A percentile compares a stretch with the other conserved stretches of the same genome.
phyloP scores from a whole-genome alignment of 371 early-diverging fungal species.

The Gilbertella persicaria region DNA sequence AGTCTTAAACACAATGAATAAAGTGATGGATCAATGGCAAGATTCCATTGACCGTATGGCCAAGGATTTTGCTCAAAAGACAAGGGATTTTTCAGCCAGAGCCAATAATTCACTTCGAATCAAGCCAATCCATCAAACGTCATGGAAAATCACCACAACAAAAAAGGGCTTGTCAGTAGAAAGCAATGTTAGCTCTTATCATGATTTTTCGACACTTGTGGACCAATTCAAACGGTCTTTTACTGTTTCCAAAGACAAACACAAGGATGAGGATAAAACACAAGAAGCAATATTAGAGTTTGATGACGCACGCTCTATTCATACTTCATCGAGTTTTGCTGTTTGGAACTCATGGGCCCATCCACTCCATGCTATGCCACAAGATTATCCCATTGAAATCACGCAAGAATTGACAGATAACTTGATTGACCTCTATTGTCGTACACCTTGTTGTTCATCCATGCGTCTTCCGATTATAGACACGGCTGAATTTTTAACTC shows the following conservation, averaged over 20 bases:
- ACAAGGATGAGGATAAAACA: neutral
- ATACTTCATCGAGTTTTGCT: slow-evolving; percentile 21
- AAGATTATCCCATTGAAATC: slow-evolving; percentile 43
- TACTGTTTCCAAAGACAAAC: neutral
- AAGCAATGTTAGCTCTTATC: slow-evolving; percentile 37
- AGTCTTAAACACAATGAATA: slow-evolving; percentile 40
- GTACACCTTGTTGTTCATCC: slow-evolving; percentile 46
- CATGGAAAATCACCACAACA: slow-evolving; percentile 32
- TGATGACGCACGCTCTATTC: slow-evolving; percentile 18
- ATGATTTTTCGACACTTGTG: slow-evolving; percentile 30
- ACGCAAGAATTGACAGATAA: slow-evolving; percentile 41
- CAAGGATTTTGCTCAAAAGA: slow-evolving; percentile 31
- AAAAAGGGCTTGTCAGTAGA: slow-evolving; percentile 36
- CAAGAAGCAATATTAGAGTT: neutral
- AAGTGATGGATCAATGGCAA: slow-evolving; percentile 42
- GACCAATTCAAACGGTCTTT: slow-evolving; percentile 37
- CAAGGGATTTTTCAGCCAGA: slow-evolving; percentile 17
- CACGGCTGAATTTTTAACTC: slow-evolving; percentile 28
- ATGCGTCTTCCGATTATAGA: slow-evolving; percentile 42
- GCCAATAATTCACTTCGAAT: slow-evolving; percentile 12
- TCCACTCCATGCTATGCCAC: slow-evolving; percentile 29
- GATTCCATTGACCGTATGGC: slow-evolving; percentile 34
- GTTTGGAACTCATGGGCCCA: slow-evolving; percentile 40
- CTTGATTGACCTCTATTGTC: slow-evolving; percentile 41
- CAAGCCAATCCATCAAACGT: slow-evolving; percentile 20